Base-by-base conservation (phyloP, 176 grass and related monocot species). In the Aegilops umbellulata region DNA sequence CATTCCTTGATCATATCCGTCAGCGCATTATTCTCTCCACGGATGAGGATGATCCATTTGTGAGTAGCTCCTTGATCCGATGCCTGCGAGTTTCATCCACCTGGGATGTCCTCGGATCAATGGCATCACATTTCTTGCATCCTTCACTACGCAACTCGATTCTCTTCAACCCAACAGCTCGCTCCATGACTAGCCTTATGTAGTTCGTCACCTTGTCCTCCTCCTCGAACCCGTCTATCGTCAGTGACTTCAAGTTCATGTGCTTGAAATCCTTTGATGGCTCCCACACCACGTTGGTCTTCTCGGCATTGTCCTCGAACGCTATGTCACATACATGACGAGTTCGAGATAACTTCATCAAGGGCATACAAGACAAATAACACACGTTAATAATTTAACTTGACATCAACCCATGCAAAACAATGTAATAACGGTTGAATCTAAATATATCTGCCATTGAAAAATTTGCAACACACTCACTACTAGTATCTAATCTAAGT, bases 181-280 rank as follows among this genome's bases (percentile, higher is more conserved):
- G 63, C 32, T 69, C n/a, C 24, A 69, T 85, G 32, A 78, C n/a
- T 58, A 29, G 83, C 24, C 63, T 78, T 78, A 78, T 38, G 17
- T 78, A 78, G 7, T 69, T 60, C 0, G 8, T 30, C 42, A 78
- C 41, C 23, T 71, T 86, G 22, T 70, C 49, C 16, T 86, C 84
- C 20, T 69, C 65, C 8, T 68, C 16, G 19, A 69, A 69, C 17
- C 32, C 67, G 22, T 0, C 2, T 9, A 70, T 70, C 34, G 0
- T 4, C 1, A 80, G 6, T 3, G 0, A 51, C 15, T 39, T 39
- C 68, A 71, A 13, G 35, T 71, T 39, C 10, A 23, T 1, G 35
- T 71, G 76, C 35, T 80, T 86, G 0, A 38, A n/a, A 23, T 71
- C 68, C 68, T 71, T 71, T 20, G 68, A 71, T 23, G 68, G 68